These are phyloP conservation scores for Xanthoconium stramineum DNA, from an alignment of 768 basidiomycete genomes.

Conservation along the genomic window DNA sequence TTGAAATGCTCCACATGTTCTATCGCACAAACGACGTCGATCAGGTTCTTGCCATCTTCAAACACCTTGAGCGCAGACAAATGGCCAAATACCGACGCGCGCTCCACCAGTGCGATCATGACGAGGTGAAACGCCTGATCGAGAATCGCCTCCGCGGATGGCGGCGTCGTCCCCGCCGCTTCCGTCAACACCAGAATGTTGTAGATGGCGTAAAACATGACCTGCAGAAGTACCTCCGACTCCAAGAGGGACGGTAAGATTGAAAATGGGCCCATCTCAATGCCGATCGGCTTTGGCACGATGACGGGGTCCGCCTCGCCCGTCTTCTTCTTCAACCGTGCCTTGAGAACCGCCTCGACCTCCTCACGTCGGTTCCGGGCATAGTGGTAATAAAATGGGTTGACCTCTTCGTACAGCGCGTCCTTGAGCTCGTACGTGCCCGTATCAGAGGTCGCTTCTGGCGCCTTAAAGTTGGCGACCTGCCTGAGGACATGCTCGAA, in stretches of 20 bases:
- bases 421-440: slow-evolving; percentile 90
- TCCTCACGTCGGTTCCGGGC: slow-evolving; percentile 91
- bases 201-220: slow-evolving; percentile 79
- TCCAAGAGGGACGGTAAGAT: slow-evolving; percentile 62
- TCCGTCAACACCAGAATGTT: slow-evolving; percentile 71
- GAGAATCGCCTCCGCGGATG: slow-evolving; percentile 84
- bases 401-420: slow-evolving; percentile 79
- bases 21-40: slow-evolving; percentile 71
- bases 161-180: slow-evolving; percentile 53
- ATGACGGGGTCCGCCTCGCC: slow-evolving; percentile 67
- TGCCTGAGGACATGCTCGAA: slow-evolving; percentile 77
- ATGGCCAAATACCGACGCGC: slow-evolving; percentile 56
- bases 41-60: slow-evolving; percentile 56
- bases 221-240: slow-evolving; percentile 68
- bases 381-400: slow-evolving; percentile 96
- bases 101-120: slow-evolving; percentile 81
- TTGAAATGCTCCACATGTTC: slow-evolving; percentile 78
- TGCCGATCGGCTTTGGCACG: slow-evolving; percentile 66
- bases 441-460: slow-evolving; percentile 71
- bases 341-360: slow-evolving; percentile 73
- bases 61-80: slow-evolving; percentile 55
- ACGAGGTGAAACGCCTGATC: slow-evolving; percentile 85
- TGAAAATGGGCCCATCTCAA: slow-evolving; percentile 67
- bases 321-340: slow-evolving; percentile 61
- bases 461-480: slow-evolving; percentile 79